phyloP scores from a whole-genome alignment of 768 basidiomycete genomes.

The Kwoniella sp. region DNA sequence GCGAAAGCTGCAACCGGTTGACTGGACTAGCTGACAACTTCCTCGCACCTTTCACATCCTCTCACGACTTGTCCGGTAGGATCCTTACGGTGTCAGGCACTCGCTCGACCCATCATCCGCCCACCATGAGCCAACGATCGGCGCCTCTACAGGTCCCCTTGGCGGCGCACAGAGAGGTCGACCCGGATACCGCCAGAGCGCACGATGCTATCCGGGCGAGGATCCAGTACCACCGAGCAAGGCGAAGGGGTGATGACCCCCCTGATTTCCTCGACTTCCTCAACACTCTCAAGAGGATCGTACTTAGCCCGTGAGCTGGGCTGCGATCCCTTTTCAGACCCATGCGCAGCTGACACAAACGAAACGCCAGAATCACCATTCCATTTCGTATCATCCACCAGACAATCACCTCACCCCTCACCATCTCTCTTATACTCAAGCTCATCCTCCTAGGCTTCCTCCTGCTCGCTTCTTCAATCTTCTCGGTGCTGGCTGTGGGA shows the following conservation, averaged over 20 bases:
- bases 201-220: not conserved
- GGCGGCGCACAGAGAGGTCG: too few species aligned
- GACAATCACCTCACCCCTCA: conserved; percentile 38
- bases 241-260: not conserved
- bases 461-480: conserved; percentile 30
- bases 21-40: not conserved
- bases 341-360: not conserved
- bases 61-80: too few species aligned
- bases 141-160: too few species aligned
- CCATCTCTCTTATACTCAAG: conserved; percentile 39
- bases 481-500: conserved; percentile 41
- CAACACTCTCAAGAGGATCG: too few species aligned
- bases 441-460: conserved; percentile 33
- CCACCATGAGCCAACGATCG: too few species aligned
- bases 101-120: too few species aligned
- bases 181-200: too few species aligned
- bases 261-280: too few species aligned
- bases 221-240: conserved; percentile 1
- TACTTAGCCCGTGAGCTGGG: too few species aligned
- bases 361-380: conserved; percentile 33
- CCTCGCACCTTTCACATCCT: too few species aligned
- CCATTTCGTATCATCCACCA: conserved; percentile 35
- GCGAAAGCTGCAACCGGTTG: not conserved
- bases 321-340: too few species aligned
- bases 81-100: too few species aligned